These are phyloP conservation scores for Aspergillus latus DNA, from an alignment of 2,329 filamentous ascomycete genomes.

Conservation along the genomic window DNA sequence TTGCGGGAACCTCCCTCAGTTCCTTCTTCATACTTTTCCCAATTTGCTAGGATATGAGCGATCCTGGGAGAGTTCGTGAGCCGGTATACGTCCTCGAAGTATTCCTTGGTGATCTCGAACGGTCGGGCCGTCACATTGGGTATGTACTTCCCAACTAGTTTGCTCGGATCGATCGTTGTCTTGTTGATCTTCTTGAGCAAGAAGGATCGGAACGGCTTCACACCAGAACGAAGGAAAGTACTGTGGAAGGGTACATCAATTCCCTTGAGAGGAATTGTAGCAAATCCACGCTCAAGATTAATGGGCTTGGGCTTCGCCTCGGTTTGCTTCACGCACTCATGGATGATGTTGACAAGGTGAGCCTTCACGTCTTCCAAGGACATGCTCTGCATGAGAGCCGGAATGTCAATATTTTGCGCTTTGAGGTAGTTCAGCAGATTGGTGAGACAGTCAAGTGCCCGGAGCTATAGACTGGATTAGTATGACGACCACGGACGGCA, in stretches of 20 bases:
- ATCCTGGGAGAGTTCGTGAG: slow-evolving; percentile 74
- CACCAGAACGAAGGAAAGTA: slow-evolving; percentile 94
- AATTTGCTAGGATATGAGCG: slow-evolving; percentile 70
- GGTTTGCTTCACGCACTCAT: slow-evolving; percentile 81
- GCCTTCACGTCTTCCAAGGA: slow-evolving; percentile 88
- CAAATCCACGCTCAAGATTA: slow-evolving; percentile 89
- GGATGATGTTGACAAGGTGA: slow-evolving; percentile 87
- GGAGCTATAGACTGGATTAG: slow-evolving; percentile 43
- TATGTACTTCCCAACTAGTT: slow-evolving; percentile 97
- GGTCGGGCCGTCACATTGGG: slow-evolving; percentile 96
- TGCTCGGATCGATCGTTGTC: slow-evolving; percentile 95
- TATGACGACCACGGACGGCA: background rate
- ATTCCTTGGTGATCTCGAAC: slow-evolving; percentile 95
- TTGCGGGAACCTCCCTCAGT: slow-evolving; percentile 26
- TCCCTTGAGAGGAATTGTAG: slow-evolving; percentile 92
- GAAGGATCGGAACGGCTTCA: slow-evolving; percentile 98
- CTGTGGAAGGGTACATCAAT: slow-evolving; percentile 99
- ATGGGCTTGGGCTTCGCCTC: slow-evolving; percentile 84
- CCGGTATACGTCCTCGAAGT: slow-evolving; percentile 98
- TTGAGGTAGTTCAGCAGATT: slow-evolving; percentile 95
- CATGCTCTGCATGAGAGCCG: slow-evolving; percentile 81
- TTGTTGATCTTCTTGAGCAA: slow-evolving; percentile 99
- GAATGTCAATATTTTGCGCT: slow-evolving; percentile 95
- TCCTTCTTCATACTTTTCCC: slow-evolving; percentile 66
- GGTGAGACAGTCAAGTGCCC: slow-evolving; percentile 64